Conservation (phyloP, 148 eudicot species). For the Arbutus unedo region DNA sequence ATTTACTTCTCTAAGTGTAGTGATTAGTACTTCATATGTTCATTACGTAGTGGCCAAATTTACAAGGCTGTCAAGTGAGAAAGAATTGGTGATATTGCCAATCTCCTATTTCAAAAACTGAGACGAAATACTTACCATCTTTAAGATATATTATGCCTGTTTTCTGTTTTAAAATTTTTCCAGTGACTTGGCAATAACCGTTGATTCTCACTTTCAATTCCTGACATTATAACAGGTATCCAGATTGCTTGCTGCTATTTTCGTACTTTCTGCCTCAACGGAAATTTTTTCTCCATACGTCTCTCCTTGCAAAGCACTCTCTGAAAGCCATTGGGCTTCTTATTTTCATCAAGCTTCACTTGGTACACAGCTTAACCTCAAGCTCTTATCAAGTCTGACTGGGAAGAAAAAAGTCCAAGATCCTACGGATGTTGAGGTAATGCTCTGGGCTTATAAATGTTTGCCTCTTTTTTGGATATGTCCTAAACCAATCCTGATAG, state of each 20-base stretch:
- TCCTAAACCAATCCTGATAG: not conserved
- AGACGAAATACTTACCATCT: not conserved
- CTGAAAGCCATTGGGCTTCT: slow-evolving; percentile 67
- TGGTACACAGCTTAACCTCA: slow-evolving; percentile 62
- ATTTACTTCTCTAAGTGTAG: not conserved
- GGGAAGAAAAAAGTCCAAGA: slow-evolving; percentile 30
- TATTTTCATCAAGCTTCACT: slow-evolving; percentile 91
- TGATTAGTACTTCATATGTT: not conserved
- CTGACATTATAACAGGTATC: slow-evolving; percentile 55
- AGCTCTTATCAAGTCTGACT: slow-evolving; percentile 35
- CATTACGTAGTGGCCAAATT: not conserved
- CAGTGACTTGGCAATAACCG: not conserved
- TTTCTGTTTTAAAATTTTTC: not conserved
- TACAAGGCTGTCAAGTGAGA: not conserved
- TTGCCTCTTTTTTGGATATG: not conserved
- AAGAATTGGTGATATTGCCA: not conserved
- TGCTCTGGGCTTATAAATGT: slow-evolving; percentile 8
- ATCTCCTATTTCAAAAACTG: not conserved
- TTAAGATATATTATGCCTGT: not conserved
- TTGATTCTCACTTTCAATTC: not conserved
- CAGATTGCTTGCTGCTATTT: slow-evolving; percentile 67
- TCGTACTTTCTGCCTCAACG: slow-evolving; percentile 48
- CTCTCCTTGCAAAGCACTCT: slow-evolving; percentile 33
- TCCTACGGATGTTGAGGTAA: slow-evolving; percentile 46
- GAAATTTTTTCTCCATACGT: slow-evolving; percentile 25